Percentiles rank a stretch among this genome's conserved stretches.
phyloP scores from a whole-genome alignment of 371 early-diverging fungal genomes.

The Enterocytospora artemiae region DNA sequence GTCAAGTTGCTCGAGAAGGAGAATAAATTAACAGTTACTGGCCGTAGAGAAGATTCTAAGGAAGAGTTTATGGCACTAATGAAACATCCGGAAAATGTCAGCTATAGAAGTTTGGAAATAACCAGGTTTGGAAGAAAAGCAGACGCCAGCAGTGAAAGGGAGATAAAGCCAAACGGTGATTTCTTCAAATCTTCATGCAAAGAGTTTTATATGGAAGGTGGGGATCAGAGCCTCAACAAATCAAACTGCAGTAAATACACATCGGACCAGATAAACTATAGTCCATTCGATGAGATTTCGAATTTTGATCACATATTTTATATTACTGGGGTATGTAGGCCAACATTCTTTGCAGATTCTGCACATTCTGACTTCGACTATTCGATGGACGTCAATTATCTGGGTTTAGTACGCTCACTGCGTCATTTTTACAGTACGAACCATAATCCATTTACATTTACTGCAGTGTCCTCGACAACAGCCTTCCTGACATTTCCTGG shows the following conservation, averaged over 20 bases:
- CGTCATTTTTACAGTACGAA: slow-evolving; percentile 61
- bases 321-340: slow-evolving; percentile 67
- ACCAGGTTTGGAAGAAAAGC: too few relatives aligned
- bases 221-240: too few relatives aligned
- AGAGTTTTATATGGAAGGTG: too few relatives aligned
- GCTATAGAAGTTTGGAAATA: too few relatives aligned
- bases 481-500: slow-evolving; percentile 65
- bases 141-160: too few relatives aligned
- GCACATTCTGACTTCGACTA: slow-evolving; percentile 61
- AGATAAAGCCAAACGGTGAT: too few relatives aligned
- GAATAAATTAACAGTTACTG: not conserved
- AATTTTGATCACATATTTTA: slow-evolving; percentile 63
- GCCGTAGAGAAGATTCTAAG: too few relatives aligned
- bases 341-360: slow-evolving; percentile 66
- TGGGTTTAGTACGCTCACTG: slow-evolving; percentile 66
- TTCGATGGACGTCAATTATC: slow-evolving; percentile 66
- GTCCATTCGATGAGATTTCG: not conserved
- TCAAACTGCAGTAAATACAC: not conserved
- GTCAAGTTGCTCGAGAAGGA: not conserved
- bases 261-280: not conserved
- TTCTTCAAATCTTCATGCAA: too few relatives aligned
- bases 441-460: slow-evolving; percentile 62
- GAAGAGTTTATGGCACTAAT: too few relatives aligned
- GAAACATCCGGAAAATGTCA: too few relatives aligned
- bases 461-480: slow-evolving; percentile 68